Evolutionary conservation across 306 rosid species (phyloP).

Genomic region (barrel medic (Medicago truncatula)): DNA sequence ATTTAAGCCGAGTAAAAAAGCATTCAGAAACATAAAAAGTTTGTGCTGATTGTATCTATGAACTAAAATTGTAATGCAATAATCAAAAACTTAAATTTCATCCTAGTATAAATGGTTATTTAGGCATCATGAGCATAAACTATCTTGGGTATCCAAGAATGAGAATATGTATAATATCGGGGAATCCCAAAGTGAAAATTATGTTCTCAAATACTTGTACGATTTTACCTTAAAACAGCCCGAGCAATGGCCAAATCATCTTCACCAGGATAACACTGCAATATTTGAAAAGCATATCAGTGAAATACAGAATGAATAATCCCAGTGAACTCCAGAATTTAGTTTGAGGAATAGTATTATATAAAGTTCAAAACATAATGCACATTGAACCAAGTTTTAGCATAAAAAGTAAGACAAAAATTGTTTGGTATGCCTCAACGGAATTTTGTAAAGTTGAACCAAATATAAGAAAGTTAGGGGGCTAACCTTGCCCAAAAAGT

Average conservation of each 20-base stretch:
- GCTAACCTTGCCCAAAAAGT: slow-evolving; percentile 88
- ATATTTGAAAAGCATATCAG: slow-evolving; percentile 50
- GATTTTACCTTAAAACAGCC: slow-evolving; percentile 80
- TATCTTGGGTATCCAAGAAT: not conserved
- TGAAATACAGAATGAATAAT: slow-evolving; percentile 33
- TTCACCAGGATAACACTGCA: slow-evolving; percentile 95
- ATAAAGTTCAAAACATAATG: not conserved
- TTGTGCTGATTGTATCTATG: not conserved
- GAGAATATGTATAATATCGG: not conserved
- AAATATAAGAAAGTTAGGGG: slow-evolving; percentile 7
- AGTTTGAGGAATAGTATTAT: slow-evolving; percentile 35
- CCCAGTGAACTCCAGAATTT: slow-evolving; percentile 21
- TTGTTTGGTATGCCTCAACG: slow-evolving; percentile 26
- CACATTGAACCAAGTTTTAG: slow-evolving; percentile 35
- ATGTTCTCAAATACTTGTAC: slow-evolving; percentile 38
- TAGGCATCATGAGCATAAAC: slow-evolving; percentile 3
- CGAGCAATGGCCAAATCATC: slow-evolving; percentile 93
- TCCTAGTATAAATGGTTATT: not conserved
- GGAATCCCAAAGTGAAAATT: slow-evolving; percentile 18
- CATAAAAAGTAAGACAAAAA: slow-evolving; percentile 22
- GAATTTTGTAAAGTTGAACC: slow-evolving; percentile 33
- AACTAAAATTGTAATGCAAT: not conserved
- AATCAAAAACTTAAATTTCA: not conserved
- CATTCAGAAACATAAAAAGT: not conserved
- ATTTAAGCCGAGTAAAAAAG: not conserved